Conservation (phyloP, 768 basidiomycete species). For the Hericium erinaceus region DNA sequence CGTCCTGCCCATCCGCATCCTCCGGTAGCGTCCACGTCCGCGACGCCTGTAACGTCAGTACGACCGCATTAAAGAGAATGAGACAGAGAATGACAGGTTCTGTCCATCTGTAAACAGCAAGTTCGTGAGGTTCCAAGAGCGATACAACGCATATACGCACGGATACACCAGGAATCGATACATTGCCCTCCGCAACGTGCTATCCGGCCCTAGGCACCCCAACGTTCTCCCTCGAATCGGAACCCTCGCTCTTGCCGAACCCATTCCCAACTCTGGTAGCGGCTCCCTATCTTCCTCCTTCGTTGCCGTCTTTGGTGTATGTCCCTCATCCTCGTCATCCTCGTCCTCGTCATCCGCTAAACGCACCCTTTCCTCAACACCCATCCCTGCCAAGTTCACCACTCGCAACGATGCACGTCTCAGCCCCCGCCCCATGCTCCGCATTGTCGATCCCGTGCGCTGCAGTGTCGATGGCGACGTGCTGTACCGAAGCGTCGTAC, state of each 20-base stretch:
- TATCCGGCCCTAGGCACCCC: conserved; percentile 65
- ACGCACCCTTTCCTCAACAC: conserved; percentile 50
- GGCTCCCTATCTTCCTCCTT: conserved; percentile 26
- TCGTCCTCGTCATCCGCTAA: conserved; percentile 36
- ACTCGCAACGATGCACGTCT: conserved; percentile 66
- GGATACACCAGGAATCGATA: conserved; percentile 61
- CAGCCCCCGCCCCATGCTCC: conserved; percentile 45
- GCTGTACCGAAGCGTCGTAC: conserved; percentile 41
- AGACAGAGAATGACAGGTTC: conserved; percentile 78
- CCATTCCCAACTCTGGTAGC: conserved; percentile 33
- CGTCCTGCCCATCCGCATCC: conserved; percentile 16
- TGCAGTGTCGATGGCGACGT: conserved; percentile 48
- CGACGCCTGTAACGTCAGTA: conserved; percentile 75
- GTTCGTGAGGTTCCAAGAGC: neutral
- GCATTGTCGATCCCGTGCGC: conserved; percentile 50
- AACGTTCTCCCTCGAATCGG: conserved; percentile 73
- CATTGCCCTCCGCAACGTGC: conserved; percentile 49
- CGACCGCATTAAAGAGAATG: conserved; percentile 75
- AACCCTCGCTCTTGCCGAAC: conserved; percentile 25
- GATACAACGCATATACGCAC: conserved; percentile 37
- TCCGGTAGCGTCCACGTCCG: conserved; percentile 35
- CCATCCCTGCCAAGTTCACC: conserved; percentile 64
- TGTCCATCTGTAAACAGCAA: conserved; percentile 50
- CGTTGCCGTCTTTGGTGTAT: conserved; percentile 24
- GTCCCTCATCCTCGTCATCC: conserved; percentile 19